A percentile compares a stretch with the other conserved stretches of the same genome.
Conservation (phyloP, 208 protist species). For the Trichomonas gallinae region DNA sequence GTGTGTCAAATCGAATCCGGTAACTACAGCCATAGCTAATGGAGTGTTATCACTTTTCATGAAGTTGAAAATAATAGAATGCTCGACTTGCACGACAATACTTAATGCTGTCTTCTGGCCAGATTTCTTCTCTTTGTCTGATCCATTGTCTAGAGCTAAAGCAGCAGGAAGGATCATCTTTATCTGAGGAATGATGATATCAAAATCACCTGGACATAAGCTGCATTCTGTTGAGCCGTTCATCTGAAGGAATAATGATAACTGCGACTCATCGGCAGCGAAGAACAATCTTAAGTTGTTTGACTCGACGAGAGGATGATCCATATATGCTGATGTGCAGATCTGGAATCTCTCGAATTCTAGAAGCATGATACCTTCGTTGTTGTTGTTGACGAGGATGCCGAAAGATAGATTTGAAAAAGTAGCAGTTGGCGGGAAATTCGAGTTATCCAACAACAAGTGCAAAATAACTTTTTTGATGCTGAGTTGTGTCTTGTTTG, state of each 20-base stretch:
- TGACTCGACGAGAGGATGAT: background rate
- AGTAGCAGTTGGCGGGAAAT: background rate
- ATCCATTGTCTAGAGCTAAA: background rate
- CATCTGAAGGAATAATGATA: background rate
- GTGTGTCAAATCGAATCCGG: background rate
- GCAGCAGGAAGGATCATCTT: background rate
- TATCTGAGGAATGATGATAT: background rate
- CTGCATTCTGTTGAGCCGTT: background rate
- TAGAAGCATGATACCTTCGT: background rate
- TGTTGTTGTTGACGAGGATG: background rate
- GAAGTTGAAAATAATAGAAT: background rate
- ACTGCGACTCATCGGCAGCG: background rate
- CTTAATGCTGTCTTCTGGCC: background rate
- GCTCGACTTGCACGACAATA: background rate
- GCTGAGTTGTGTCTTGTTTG: background rate
- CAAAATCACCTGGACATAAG: background rate
- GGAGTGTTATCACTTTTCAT: background rate
- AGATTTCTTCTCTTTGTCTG: background rate
- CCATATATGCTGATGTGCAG: background rate
- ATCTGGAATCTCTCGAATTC: background rate
- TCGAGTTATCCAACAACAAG: background rate
- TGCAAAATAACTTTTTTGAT: background rate
- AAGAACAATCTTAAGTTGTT: background rate
- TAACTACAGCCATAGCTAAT: background rate
- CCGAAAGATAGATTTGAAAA: background rate